A percentile compares a stretch with the other conserved stretches of the same genome.
These are phyloP conservation scores for Phytophthora podocarpi DNA, from an alignment of 352 stramenopile species.

Conservation along the genomic window DNA sequence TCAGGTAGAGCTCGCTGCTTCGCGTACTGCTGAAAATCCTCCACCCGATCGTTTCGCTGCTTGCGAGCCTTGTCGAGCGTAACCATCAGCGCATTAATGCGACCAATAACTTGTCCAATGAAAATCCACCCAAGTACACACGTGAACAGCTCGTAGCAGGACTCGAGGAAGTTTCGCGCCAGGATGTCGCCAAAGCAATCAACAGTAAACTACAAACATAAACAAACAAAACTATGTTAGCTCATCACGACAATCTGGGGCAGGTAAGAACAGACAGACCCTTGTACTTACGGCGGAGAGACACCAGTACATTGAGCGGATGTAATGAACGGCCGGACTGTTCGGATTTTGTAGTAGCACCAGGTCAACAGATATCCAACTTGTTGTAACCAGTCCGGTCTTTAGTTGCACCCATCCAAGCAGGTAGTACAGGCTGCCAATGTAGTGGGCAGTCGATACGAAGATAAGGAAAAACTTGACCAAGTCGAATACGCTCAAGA, in stretches of 20 bases:
- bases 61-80: conserved; percentile 67
- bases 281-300: conserved; percentile 57
- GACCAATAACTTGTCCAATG: conserved; percentile 72
- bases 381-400: conserved; percentile 34
- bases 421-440: conserved; percentile 56
- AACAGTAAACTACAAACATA: conserved; percentile 62
- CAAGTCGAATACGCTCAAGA: conserved; percentile 55
- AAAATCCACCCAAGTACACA: conserved; percentile 82
- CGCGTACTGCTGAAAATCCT: conserved; percentile 77
- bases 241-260: too few relatives aligned
- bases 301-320: conserved; percentile 82
- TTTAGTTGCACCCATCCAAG: conserved; percentile 49
- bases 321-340: conserved; percentile 60
- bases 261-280: too few relatives aligned
- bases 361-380: conserved; percentile 64
- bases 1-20: conserved; percentile 55
- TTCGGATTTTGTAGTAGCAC: conserved; percentile 61
- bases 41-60: conserved; percentile 49
- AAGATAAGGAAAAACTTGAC: conserved; percentile 68
- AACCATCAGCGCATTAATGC: conserved; percentile 74
- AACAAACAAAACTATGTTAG: not conserved
- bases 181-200: conserved; percentile 79
- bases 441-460: conserved; percentile 57
- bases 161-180: conserved; percentile 67
- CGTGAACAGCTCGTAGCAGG: conserved; percentile 58